These are phyloP conservation scores for Globisporangium acanthophoron DNA, from an alignment of 352 stramenopile species.

Conservation along the genomic window DNA sequence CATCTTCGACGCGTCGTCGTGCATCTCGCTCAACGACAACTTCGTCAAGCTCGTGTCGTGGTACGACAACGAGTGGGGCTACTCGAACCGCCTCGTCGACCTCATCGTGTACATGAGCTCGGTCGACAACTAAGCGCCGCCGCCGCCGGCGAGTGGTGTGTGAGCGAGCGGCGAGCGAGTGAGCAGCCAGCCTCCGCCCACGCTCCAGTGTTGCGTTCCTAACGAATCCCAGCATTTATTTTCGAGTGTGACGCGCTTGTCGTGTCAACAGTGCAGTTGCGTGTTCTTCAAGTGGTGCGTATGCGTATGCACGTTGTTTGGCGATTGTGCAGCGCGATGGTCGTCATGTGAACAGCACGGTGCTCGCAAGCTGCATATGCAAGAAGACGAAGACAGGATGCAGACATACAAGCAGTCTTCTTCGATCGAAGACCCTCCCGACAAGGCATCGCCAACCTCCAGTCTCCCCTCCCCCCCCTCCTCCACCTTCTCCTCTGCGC, in stretches of 20 bases:
- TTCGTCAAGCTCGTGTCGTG: conserved; percentile 96
- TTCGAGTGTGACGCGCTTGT: too few relatives aligned
- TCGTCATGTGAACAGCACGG: too few relatives aligned
- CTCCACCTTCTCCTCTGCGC: not conserved
- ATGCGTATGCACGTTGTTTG: too few relatives aligned
- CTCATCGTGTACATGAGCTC: conserved; percentile 43
- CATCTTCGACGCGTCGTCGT: conserved; percentile 94
- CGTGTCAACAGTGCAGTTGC: too few relatives aligned
- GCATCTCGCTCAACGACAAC: conserved; percentile 92
- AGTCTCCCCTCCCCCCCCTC: not conserved
- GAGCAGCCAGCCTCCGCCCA: too few relatives aligned
- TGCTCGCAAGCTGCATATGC: too few relatives aligned
- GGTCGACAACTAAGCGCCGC: conserved; percentile 34
- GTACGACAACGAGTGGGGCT: conserved; percentile 95
- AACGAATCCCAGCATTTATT: too few relatives aligned
- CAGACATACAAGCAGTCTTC: conserved; percentile 1
- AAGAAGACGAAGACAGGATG: not conserved
- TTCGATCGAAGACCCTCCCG: conserved; percentile 1
- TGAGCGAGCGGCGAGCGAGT: not conserved
- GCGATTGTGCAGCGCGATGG: too few relatives aligned
- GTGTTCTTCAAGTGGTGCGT: too few relatives aligned
- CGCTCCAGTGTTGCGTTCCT: too few relatives aligned
- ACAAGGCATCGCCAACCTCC: not conserved
- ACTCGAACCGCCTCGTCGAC: conserved; percentile 88
- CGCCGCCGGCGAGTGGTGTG: not conserved